Evolutionary conservation across 2,329 filamentous ascomycete species (phyloP).

Genomic region (Fusarium cicatricum): DNA sequence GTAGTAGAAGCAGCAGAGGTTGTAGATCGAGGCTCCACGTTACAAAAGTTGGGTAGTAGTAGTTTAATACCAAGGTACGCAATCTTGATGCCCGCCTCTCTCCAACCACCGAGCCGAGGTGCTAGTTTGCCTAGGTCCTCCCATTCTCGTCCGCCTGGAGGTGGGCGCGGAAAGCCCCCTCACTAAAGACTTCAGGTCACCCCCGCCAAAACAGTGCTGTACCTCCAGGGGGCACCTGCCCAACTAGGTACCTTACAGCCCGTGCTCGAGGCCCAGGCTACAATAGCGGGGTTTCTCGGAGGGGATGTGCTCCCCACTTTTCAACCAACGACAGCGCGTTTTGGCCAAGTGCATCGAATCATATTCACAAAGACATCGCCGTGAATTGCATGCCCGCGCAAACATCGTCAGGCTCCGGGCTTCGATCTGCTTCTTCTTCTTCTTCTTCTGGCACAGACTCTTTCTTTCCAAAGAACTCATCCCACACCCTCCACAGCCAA

Average conservation of each 20-base stretch:
- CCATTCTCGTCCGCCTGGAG: not conserved
- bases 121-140: slow-evolving; percentile 7
- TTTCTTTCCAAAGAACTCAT: not conserved
- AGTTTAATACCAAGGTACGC: slow-evolving; percentile 14
- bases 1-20: not conserved
- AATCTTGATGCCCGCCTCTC: slow-evolving; percentile 14
- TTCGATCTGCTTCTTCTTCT: slow-evolving; percentile 24
- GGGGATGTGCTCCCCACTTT: slow-evolving; percentile 27
- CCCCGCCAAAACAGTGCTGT: slow-evolving; percentile 21
- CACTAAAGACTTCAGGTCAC: slow-evolving; percentile 15
- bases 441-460: not conserved
- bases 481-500: not conserved
- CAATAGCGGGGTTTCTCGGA: slow-evolving; percentile 27
- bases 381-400: slow-evolving; percentile 32
- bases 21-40: slow-evolving; percentile 3
- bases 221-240: not conserved
- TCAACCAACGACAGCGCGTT: slow-evolving; percentile 26
- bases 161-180: slow-evolving; percentile 9
- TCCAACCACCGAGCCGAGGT: slow-evolving; percentile 28
- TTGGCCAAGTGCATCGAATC: slow-evolving; percentile 38
- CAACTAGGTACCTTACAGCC: not conserved
- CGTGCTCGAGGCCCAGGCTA: not conserved
- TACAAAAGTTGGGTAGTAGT: slow-evolving; percentile 14
- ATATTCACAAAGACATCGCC: slow-evolving; percentile 31
- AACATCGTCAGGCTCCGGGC: slow-evolving; percentile 22